phyloP scores from a whole-genome alignment of 202 grass and related monocot species.

The Setaria viridis region DNA sequence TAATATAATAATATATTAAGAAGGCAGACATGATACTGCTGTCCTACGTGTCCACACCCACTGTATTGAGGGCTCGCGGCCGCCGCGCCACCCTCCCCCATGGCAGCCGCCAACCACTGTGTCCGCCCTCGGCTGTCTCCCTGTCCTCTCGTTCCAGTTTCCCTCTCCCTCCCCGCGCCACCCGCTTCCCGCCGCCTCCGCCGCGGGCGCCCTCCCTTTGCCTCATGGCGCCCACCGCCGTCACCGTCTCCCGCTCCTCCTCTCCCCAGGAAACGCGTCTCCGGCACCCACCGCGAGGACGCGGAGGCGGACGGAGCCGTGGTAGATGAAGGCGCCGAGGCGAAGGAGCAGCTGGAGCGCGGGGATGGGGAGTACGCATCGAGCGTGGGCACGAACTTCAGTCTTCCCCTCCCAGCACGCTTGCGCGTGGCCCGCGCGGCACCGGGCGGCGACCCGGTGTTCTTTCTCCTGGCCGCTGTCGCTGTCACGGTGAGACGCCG shows the following conservation, averaged over 20 bases:
- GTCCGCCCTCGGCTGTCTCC: background rate
- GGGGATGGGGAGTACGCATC: background rate
- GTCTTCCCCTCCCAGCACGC: background rate
- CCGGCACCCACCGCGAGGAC: background rate
- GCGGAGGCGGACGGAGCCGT: background rate
- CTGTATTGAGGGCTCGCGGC: background rate
- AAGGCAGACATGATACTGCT: no score
- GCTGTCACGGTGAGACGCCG: constrained; percentile 10
- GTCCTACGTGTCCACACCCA: no score
- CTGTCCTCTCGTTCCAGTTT: background rate
- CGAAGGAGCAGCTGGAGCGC: background rate
- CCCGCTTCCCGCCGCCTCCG: background rate
- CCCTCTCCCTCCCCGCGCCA: background rate
- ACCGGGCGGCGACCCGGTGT: constrained; percentile 17
- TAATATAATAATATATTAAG: no score
- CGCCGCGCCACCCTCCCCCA: no score
- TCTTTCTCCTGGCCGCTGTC: constrained; percentile 10
- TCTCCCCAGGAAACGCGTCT: constrained; percentile 1
- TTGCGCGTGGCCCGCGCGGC: background rate
- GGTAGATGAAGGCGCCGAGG: background rate
- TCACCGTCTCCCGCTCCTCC: background rate
- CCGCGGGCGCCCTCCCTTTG: background rate
- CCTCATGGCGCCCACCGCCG: background rate
- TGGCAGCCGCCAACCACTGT: background rate
- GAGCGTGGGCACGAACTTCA: background rate